Conservation (phyloP, 768 basidiomycete genomes). For the Lactarius hengduanensis region DNA sequence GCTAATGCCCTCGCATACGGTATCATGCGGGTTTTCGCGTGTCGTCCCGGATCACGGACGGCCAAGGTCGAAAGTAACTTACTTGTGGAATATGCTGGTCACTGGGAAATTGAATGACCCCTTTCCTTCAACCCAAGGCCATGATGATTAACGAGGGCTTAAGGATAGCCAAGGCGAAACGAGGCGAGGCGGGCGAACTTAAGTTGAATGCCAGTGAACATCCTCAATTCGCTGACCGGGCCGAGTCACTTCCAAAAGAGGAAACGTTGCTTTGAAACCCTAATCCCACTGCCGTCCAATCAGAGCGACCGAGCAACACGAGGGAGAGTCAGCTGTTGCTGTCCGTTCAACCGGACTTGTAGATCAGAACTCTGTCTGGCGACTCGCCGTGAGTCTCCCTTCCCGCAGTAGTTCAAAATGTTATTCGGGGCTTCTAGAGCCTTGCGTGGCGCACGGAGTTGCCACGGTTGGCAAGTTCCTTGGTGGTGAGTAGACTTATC, state of each 20-base stretch:
- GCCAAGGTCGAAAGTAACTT: neutral
- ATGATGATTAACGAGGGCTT: slow-evolving; percentile 40
- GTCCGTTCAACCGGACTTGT: slow-evolving; percentile 11
- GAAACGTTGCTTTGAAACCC: neutral
- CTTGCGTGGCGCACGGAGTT: slow-evolving; percentile 10
- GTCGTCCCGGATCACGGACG: neutral
- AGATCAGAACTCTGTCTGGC: slow-evolving; percentile 17
- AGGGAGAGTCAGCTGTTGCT: neutral
- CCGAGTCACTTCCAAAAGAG: neutral
- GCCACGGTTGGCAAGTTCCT: slow-evolving; percentile 9
- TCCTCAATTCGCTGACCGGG: too few species aligned
- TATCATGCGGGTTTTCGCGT: neutral
- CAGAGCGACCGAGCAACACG: neutral
- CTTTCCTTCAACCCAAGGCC: slow-evolving; percentile 37
- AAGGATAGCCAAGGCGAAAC: neutral
- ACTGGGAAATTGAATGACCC: neutral
- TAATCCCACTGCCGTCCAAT: neutral
- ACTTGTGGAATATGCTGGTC: neutral
- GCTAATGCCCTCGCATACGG: neutral
- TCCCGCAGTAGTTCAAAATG: slow-evolving; percentile 16
- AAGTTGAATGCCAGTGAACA: too few species aligned
- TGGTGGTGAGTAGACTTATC: slow-evolving; percentile 11
- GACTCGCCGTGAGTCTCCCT: neutral
- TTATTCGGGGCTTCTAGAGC: slow-evolving; percentile 15
- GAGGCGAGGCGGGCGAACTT: too few species aligned